Conservation (phyloP, 257 asterid species). For the Salvia hispanica region DNA sequence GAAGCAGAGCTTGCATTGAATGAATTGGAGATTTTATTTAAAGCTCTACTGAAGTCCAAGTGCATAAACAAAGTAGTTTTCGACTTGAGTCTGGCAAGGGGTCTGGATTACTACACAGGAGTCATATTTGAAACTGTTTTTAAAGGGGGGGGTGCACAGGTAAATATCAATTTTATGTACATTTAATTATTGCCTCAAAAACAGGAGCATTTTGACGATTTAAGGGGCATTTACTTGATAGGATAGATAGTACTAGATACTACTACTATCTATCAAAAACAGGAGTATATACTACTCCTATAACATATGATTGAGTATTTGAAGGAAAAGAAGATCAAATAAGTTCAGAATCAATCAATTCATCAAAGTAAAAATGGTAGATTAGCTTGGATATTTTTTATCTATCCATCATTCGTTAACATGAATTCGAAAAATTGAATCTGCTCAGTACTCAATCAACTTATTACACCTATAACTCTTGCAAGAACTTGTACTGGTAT, state of each 20-base stretch:
- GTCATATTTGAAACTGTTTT: slow-evolving; percentile 91
- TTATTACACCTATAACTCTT: too few species aligned
- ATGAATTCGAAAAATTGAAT: background rate
- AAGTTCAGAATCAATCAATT: too few species aligned
- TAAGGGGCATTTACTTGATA: too few species aligned
- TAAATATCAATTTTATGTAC: slow-evolving; percentile 21
- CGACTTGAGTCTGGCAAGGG: slow-evolving; percentile 98
- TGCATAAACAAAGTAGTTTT: slow-evolving; percentile 73
- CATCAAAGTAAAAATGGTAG: too few species aligned
- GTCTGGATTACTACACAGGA: slow-evolving; percentile 97
- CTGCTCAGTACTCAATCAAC: too few species aligned
- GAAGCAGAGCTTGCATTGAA: slow-evolving; percentile 72
- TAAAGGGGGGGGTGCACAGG: slow-evolving; percentile 90
- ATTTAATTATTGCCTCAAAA: background rate
- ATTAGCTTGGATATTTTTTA: too few species aligned
- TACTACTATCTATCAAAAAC: too few species aligned
- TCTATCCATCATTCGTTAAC: background rate
- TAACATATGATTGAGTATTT: too few species aligned
- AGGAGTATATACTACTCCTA: too few species aligned
- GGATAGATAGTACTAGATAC: too few species aligned
- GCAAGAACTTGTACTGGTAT: too few species aligned
- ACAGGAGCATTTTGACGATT: background rate
- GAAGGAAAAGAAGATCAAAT: too few species aligned
- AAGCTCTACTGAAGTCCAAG: slow-evolving; percentile 67
- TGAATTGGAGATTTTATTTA: slow-evolving; percentile 81